Conservation (phyloP, 2,329 filamentous ascomycete species). For the Aspergillus luchuensis region DNA sequence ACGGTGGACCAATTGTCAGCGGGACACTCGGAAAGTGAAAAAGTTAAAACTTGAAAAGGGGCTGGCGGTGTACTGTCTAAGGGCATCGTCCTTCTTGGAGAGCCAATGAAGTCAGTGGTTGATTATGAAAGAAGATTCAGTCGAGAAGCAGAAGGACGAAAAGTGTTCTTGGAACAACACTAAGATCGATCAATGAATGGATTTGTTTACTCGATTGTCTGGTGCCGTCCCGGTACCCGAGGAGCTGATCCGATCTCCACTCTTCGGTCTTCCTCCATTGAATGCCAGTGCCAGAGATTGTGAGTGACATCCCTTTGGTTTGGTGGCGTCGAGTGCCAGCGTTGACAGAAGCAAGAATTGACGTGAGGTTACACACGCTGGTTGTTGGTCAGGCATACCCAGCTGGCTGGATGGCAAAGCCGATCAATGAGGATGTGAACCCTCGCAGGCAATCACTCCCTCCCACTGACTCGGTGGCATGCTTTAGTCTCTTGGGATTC, state of each 20-base stretch:
- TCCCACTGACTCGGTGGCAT: background rate
- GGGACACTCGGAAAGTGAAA: background rate
- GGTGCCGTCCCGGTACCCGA: background rate
- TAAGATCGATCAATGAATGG: too few relatives aligned
- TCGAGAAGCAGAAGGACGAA: background rate
- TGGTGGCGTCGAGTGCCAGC: background rate
- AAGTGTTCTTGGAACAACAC: too few relatives aligned
- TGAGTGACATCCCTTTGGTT: background rate
- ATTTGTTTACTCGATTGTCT: background rate
- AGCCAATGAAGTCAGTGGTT: background rate
- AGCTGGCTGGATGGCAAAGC: background rate
- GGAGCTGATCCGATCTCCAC: background rate
- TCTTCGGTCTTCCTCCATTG: background rate
- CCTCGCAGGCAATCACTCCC: background rate
- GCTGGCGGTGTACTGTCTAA: background rate
- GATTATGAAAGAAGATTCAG: background rate
- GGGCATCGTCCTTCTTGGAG: background rate
- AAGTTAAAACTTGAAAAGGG: background rate
- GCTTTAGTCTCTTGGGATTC: background rate
- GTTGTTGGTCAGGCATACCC: background rate
- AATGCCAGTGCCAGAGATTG: background rate
- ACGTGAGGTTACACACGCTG: background rate
- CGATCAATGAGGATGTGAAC: background rate
- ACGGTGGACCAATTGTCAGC: constrained; percentile 18
- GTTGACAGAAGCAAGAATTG: background rate